phyloP scores from a whole-genome alignment of 768 basidiomycete species.

The Trametes maxima region DNA sequence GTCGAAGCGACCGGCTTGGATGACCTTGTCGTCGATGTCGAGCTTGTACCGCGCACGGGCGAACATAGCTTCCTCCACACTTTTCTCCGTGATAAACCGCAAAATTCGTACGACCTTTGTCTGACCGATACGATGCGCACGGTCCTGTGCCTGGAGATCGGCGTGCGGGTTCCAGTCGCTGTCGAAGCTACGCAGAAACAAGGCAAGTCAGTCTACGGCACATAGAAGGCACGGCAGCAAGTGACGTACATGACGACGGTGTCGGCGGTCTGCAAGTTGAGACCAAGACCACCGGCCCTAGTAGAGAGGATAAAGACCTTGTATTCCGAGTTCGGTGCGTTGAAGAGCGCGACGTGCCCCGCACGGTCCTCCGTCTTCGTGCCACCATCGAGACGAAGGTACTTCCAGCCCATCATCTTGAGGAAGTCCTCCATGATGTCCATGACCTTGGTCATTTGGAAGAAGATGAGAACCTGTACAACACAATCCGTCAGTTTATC shows the following conservation, averaged over 20 bases:
- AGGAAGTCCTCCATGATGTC: slow-evolving; percentile 97
- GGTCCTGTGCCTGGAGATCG: slow-evolving; percentile 98
- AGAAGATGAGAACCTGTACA: slow-evolving; percentile 91
- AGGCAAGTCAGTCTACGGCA: background rate
- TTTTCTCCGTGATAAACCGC: slow-evolving; percentile 96
- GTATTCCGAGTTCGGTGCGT: slow-evolving; percentile 85
- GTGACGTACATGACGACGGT: slow-evolving; percentile 86
- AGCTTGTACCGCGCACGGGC: slow-evolving; percentile 94
- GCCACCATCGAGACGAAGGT: slow-evolving; percentile 92
- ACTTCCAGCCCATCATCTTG: slow-evolving; percentile 82
- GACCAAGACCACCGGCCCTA: slow-evolving; percentile 87
- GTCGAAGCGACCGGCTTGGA: slow-evolving; percentile 98
- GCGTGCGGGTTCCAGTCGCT: slow-evolving; percentile 97
- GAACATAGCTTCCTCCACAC: slow-evolving; percentile 98
- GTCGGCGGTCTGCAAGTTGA: slow-evolving; percentile 96
- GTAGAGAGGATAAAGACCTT: slow-evolving; percentile 94
- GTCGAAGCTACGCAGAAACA: slow-evolving; percentile 57
- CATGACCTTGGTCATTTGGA: slow-evolving; percentile 99
- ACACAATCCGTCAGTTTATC: background rate
- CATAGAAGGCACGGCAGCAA: background rate
- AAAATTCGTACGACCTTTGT: slow-evolving; percentile 97
- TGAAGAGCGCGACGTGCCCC: slow-evolving; percentile 82
- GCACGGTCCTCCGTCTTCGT: slow-evolving; percentile 97
- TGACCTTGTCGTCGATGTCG: slow-evolving; percentile 99
- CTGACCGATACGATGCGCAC: slow-evolving; percentile 99